Evolutionary conservation across 1,284 basidiomycete species (phyloP), one percentile per base, ranked within the genome.

Genomic region (Cryptococcus neoformans): DNA sequence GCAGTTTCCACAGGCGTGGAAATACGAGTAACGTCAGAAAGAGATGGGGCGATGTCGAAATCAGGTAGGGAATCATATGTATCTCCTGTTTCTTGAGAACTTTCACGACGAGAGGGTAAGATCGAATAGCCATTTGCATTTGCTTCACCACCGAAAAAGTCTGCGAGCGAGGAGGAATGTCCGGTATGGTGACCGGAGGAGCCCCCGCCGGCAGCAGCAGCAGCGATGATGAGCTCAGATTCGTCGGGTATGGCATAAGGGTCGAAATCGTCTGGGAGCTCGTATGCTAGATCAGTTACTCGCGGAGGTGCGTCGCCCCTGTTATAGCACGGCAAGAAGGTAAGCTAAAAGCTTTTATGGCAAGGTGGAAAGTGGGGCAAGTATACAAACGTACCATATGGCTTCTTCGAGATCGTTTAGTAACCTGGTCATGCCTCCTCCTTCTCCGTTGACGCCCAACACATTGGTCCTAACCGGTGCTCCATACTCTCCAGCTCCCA

Each of bases 331-430:
- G 12, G 14, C 41, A 44, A n/a, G n/a, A n/a, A n/a, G n/a, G n/a
- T n/a, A n/a, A 41, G 16, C 44, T 45, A 6, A 38, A 16, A 48
- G 12, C n/a, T 39, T 56, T 64, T 41, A 64, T n/a, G n/a, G n/a
- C n/a, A n/a, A n/a, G n/a, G n/a, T n/a, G n/a, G n/a, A n/a, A n/a
- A n/a, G n/a, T n/a, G n/a, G n/a, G n/a, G n/a, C n/a, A n/a, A n/a
- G n/a, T n/a, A n/a, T n/a, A n/a, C n/a, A n/a, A n/a, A n/a, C n/a
- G n/a, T n/a, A 72, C 74, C 74, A 76, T 4, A 74, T 45, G 1
- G 67, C 70, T 56, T 74, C 73, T 49, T 76, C 74, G 8, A 76
- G 64, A 61, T 76, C 74, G 47, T 73, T 72, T 35, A 76, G 58
- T 16, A 76, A 51, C 16, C 74, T 56, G 0, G 67, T 60, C 38